Conservation (phyloP, 805 yeast species). For the Wickerhamiella spandovensis region DNA sequence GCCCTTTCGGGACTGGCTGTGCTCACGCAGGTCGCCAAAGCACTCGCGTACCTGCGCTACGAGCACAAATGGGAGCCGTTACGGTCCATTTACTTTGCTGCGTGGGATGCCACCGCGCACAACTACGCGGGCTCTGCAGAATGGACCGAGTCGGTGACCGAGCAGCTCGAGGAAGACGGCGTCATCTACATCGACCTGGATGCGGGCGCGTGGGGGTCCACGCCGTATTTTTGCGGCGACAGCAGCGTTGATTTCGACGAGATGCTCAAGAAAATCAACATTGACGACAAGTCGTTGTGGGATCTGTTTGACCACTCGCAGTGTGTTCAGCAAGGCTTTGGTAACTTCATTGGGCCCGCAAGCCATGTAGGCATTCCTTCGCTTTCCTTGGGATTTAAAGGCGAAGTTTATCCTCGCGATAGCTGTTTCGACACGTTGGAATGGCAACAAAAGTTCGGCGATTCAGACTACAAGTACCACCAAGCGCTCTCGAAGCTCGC, state of each 20-base stretch:
- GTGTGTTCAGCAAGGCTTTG: conserved; percentile 21
- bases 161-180: conserved; percentile 44
- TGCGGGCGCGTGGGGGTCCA: conserved; percentile 37
- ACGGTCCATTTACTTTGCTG: conserved; percentile 66
- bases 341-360: conserved; percentile 59
- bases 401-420: conserved; percentile 24
- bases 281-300: conserved; percentile 17
- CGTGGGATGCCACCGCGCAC: conserved; percentile 72
- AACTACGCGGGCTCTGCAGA: conserved; percentile 79
- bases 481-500: conserved; percentile 42
- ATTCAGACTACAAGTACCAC: conserved; percentile 44
- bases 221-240: conserved; percentile 44
- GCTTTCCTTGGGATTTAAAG: conserved; percentile 41
- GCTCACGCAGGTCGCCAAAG: conserved; percentile 54
- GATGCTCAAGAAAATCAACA: conserved; percentile 30
- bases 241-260: conserved; percentile 41
- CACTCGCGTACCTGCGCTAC: conserved; percentile 50
- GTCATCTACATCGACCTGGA: conserved; percentile 65
- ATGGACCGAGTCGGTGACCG: conserved; percentile 47
- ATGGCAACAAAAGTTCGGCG: conserved; percentile 38
- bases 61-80: conserved; percentile 70
- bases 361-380: conserved; percentile 56
- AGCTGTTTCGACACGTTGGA: conserved; percentile 57
- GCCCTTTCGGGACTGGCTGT: conserved; percentile 62
- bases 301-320: conserved; percentile 1